phyloP scores from a whole-genome alignment of 768 basidiomycete genomes.

The Dendrothele bispora region DNA sequence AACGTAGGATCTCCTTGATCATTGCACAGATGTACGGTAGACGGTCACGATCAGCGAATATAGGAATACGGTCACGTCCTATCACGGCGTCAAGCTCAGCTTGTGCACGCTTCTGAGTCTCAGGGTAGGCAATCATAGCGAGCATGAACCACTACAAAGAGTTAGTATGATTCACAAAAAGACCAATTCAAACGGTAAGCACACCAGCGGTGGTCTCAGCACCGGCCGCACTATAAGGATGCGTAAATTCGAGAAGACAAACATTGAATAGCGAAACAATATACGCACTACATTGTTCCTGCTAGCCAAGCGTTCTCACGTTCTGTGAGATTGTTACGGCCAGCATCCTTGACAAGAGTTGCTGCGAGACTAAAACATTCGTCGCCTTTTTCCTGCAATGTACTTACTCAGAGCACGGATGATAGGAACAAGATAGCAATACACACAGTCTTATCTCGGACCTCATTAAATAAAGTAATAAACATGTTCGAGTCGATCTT shows the following conservation, averaged over 20 bases:
- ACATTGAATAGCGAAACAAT: neutral
- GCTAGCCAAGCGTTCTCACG: slow-evolving; percentile 5
- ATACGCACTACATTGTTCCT: slow-evolving; percentile 5
- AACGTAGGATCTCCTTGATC: slow-evolving; percentile 24
- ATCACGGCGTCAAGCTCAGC: slow-evolving; percentile 22
- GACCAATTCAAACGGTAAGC: slow-evolving; percentile 4
- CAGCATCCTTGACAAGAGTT: neutral
- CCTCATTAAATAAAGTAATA: neutral
- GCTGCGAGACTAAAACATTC: slow-evolving; percentile 4
- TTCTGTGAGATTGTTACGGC: neutral
- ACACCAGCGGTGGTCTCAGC: slow-evolving; percentile 20
- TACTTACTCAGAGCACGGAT: neutral
- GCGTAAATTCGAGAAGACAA: no score
- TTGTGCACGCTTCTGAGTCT: slow-evolving; percentile 19
- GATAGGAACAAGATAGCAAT: neutral
- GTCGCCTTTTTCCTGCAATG: neutral
- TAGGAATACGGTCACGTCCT: slow-evolving; percentile 19
- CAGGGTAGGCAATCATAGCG: slow-evolving; percentile 17
- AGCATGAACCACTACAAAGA: slow-evolving; percentile 22
- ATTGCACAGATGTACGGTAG: slow-evolving; percentile 18
- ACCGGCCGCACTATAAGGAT: slow-evolving; percentile 3
- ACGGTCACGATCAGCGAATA: slow-evolving; percentile 10
- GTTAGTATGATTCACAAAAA: neutral
- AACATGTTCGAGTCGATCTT: slow-evolving; percentile 2
- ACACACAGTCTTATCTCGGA: neutral